Conservation (phyloP, 306 rosid species). For the Pyrus betulifolia region DNA sequence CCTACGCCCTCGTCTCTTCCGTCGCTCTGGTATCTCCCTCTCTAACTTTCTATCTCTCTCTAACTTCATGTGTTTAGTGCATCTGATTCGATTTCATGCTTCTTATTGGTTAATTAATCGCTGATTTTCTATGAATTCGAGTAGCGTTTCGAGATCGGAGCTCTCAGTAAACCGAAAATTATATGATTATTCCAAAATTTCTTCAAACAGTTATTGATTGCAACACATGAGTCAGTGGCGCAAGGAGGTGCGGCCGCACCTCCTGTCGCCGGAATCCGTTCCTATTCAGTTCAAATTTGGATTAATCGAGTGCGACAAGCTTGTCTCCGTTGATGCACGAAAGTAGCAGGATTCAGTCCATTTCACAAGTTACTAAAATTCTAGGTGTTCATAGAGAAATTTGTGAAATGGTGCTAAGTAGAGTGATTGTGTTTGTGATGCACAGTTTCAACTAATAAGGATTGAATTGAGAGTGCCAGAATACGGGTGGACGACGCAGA, state of each 20-base stretch:
- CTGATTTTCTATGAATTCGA: background rate
- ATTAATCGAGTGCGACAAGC: background rate
- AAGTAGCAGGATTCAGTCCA: background rate
- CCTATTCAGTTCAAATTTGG: background rate
- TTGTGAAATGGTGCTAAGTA: background rate
- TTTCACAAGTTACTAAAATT: background rate
- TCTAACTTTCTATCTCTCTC: background rate
- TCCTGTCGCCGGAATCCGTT: too few relatives aligned
- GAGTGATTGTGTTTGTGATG: background rate
- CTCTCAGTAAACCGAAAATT: background rate
- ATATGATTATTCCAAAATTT: background rate
- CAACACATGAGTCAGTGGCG: background rate
- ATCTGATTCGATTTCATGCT: background rate
- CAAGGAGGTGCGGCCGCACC: too few relatives aligned
- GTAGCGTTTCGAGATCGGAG: background rate
- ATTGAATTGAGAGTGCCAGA: slow-evolving; percentile 93
- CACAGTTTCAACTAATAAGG: slow-evolving; percentile 80
- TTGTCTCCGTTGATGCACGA: background rate
- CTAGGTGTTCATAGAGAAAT: background rate
- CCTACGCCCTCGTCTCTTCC: slow-evolving; percentile 71
- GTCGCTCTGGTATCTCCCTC: slow-evolving; percentile 58
- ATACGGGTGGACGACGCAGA: slow-evolving; percentile 96
- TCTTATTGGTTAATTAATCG: background rate
- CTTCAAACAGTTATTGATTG: background rate
- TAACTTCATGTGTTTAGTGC: background rate